Evolutionary conservation across 805 yeast genomes (phyloP).

Genomic region (Ogataea kodamae): DNA sequence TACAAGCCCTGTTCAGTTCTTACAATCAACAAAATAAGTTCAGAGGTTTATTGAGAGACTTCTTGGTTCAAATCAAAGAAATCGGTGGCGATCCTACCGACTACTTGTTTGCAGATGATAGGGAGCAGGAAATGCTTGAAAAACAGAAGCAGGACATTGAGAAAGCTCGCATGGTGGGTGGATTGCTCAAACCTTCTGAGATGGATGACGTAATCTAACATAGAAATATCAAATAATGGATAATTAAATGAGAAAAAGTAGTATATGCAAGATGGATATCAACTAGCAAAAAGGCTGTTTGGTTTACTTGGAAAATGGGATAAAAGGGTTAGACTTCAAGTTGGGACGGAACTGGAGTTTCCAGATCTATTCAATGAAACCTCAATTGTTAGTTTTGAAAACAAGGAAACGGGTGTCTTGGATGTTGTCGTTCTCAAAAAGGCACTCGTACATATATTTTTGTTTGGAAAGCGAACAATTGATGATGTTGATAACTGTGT

Average conservation of each 20-base stretch:
- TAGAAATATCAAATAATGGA: slow-evolving; percentile 1
- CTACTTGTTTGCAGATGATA: slow-evolving; percentile 91
- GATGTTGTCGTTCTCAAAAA: slow-evolving; percentile 20
- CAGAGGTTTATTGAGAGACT: slow-evolving; percentile 85
- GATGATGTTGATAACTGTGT: not conserved
- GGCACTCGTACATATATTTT: slow-evolving; percentile 15
- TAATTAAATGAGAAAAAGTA: not conserved
- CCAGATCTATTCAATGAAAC: slow-evolving; percentile 27
- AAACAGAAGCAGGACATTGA: slow-evolving; percentile 69
- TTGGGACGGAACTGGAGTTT: slow-evolving; percentile 23
- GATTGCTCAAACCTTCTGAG: slow-evolving; percentile 90
- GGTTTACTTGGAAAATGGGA: slow-evolving; percentile 1
- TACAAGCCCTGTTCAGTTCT: slow-evolving; percentile 68
- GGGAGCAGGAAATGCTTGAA: slow-evolving; percentile 70
- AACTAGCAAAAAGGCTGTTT: slow-evolving; percentile 3
- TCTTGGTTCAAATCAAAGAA: slow-evolving; percentile 93
- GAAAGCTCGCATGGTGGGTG: slow-evolving; percentile 84
- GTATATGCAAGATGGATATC: slow-evolving; percentile 4
- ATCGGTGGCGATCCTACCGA: slow-evolving; percentile 95
- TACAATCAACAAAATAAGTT: slow-evolving; percentile 74
- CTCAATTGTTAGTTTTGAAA: slow-evolving; percentile 21
- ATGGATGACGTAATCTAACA: slow-evolving; percentile 41
- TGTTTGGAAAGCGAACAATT: slow-evolving; percentile 17
- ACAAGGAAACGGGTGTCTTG: slow-evolving; percentile 5
- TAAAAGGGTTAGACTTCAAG: slow-evolving; percentile 2